These are phyloP conservation scores for Plantago major DNA, from an alignment of 257 asterid genomes.

Conservation along the genomic window DNA sequence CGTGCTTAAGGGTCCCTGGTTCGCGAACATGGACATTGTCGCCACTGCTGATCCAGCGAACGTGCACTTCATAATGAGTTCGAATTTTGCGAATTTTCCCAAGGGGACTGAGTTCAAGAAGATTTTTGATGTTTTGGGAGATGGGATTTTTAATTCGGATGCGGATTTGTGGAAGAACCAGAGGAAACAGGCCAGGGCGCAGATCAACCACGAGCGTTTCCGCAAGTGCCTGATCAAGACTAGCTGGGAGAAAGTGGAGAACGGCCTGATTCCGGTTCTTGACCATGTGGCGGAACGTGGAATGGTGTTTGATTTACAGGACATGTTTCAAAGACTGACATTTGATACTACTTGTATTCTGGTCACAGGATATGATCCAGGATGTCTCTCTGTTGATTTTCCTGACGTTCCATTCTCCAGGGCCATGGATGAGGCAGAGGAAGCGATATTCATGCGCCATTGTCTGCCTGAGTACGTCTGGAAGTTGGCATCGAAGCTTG, in stretches of 20 bases:
- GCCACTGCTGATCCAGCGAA: slow-evolving; percentile 47
- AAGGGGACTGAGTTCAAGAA: slow-evolving; percentile 46
- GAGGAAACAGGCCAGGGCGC: slow-evolving; percentile 42
- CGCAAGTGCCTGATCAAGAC: slow-evolving; percentile 38
- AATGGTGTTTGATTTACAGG: slow-evolving; percentile 43
- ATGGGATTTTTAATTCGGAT: slow-evolving; percentile 53
- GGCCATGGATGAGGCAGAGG: slow-evolving; percentile 70
- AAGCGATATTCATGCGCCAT: slow-evolving; percentile 51
- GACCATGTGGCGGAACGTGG: slow-evolving; percentile 31
- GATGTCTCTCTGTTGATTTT: slow-evolving; percentile 43
- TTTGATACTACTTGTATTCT: slow-evolving; percentile 51
- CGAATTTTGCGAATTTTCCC: slow-evolving; percentile 44
- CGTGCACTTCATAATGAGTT: slow-evolving; percentile 53
- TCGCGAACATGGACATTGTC: slow-evolving; percentile 42
- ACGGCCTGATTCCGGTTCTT: slow-evolving; percentile 42
- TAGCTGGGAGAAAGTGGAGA: slow-evolving; percentile 37
- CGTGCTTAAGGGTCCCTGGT: slow-evolving; percentile 38
- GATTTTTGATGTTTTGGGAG: slow-evolving; percentile 46
- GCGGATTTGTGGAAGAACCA: slow-evolving; percentile 43
- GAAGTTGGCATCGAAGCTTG: slow-evolving; percentile 36
- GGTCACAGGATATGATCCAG: slow-evolving; percentile 62
- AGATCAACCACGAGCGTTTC: slow-evolving; percentile 42
- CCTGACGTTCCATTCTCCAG: slow-evolving; percentile 53
- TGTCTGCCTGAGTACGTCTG: slow-evolving; percentile 42
- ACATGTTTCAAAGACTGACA: slow-evolving; percentile 50